phyloP scores from a whole-genome alignment of 352 stramenopile genomes.

The Globisporangium canariense region DNA sequence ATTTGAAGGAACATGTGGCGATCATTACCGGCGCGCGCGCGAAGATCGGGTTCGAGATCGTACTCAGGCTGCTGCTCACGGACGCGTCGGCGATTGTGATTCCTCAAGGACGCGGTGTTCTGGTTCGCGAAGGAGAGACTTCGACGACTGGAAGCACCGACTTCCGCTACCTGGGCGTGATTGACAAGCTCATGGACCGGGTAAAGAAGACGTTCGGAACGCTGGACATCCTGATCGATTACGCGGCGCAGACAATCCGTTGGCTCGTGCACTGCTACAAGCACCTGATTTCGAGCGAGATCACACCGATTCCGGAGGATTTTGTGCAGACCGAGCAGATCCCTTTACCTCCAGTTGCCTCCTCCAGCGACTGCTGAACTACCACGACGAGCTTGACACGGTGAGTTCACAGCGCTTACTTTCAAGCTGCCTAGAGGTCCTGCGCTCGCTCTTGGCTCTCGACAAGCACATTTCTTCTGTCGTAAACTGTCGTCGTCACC shows the following conservation, averaged over 20 bases:
- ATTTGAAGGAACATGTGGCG: conserved; percentile 78
- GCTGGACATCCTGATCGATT: conserved; percentile 95
- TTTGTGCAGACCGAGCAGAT: conserved; percentile 43
- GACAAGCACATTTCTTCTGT: too few species aligned
- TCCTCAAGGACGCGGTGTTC: conserved; percentile 89
- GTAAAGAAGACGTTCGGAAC: conserved; percentile 59
- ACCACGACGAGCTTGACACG: too few species aligned
- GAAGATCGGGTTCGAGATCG: conserved; percentile 95
- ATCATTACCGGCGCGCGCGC: conserved; percentile 92
- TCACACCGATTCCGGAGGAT: conserved; percentile 43
- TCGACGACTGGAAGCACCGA: conserved; percentile 62
- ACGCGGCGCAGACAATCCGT: conserved; percentile 95
- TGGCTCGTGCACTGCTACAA: conserved; percentile 92
- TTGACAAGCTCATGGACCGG: conserved; percentile 93
- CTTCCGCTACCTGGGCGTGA: conserved; percentile 90
- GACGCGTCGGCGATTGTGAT: conserved; percentile 90
- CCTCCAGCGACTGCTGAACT: too few species aligned
- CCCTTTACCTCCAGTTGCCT: too few species aligned
- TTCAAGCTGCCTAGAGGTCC: too few species aligned
- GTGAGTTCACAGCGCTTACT: too few species aligned
- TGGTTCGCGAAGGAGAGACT: conserved; percentile 90
- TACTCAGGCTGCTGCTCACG: conserved; percentile 89
- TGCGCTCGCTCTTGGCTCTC: too few species aligned
- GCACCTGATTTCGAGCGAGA: conserved; percentile 79
- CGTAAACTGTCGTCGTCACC: too few species aligned